A percentile compares a stretch with the other conserved stretches of the same genome.
phyloP scores from a whole-genome alignment of 2,329 filamentous ascomycete species.

The Mariannaea elegans region DNA sequence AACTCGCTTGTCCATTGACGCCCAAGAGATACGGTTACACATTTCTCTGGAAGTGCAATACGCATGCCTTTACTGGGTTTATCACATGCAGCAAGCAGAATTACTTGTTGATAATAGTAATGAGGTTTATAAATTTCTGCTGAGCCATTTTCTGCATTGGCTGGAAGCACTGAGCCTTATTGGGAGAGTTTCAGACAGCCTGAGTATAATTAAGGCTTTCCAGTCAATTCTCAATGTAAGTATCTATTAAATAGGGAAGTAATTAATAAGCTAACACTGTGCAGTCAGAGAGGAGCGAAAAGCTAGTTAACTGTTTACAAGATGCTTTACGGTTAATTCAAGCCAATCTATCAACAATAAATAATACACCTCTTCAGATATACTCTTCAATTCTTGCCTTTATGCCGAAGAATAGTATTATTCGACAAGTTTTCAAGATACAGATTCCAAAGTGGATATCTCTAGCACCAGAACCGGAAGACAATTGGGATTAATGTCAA shows the following conservation, averaged over 20 bases:
- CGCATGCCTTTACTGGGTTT: not conserved
- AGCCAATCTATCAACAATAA: not conserved
- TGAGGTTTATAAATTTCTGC: not conserved
- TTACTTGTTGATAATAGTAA: not conserved
- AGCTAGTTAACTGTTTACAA: not conserved
- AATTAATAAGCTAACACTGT: not conserved
- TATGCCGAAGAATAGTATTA: no score
- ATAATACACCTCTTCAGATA: conserved; percentile 6
- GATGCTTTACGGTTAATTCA: not conserved
- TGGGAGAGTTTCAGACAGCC: not conserved
- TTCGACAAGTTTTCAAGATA: no score
- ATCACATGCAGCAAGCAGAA: not conserved
- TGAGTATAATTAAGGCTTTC: not conserved
- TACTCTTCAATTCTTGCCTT: conserved; percentile 12
- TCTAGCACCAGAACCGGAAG: no score
- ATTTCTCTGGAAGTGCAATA: not conserved
- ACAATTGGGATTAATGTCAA: no score
- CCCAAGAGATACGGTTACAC: not conserved
- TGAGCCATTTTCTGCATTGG: not conserved
- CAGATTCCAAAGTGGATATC: no score
- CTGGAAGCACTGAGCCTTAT: not conserved
- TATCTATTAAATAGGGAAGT: no score
- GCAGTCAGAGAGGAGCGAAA: no score
- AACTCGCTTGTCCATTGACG: not conserved
- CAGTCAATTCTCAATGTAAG: not conserved